A percentile compares a stretch with the other conserved stretches of the same genome.
Evolutionary conservation across 208 protist genomes (phyloP).

Genomic region (Leptomonas seymouri): DNA sequence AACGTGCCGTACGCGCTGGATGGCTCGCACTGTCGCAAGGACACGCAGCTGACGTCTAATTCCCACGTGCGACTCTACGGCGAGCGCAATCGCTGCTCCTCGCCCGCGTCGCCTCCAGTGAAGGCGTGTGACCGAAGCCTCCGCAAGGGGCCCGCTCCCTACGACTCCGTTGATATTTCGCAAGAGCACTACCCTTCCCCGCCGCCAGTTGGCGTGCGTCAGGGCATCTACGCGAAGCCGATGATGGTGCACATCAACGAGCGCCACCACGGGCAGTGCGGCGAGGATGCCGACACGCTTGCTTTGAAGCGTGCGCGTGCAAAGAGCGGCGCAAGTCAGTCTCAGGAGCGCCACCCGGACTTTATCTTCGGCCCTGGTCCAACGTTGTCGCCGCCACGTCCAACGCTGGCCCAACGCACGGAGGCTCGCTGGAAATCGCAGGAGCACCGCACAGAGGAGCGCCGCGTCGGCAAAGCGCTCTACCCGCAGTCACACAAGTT

Average conservation of each 20-base stretch:
- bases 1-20: constrained; percentile 64
- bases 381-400: constrained; percentile 18
- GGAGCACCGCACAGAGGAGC: constrained; percentile 35
- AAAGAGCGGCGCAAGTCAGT: constrained; percentile 31
- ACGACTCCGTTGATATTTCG: constrained; percentile 48
- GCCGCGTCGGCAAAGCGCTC: constrained; percentile 61
- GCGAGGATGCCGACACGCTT: constrained; percentile 47
- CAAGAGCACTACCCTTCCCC: constrained; percentile 64
- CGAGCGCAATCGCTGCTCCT: constrained; percentile 40
- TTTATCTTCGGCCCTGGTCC: constrained; percentile 52
- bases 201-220: constrained; percentile 57
- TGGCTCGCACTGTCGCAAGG: constrained; percentile 38
- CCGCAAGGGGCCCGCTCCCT: constrained; percentile 38
- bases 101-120: constrained; percentile 15
- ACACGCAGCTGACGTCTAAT: constrained; percentile 29
- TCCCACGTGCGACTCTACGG: constrained; percentile 39
- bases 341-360: constrained; percentile 31
- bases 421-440: constrained; percentile 56
- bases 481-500: constrained; percentile 47
- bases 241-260: constrained; percentile 39
- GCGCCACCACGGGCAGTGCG: constrained; percentile 21
- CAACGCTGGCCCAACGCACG: constrained; percentile 43
- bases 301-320: constrained; percentile 54
- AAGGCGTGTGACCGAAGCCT: constrained; percentile 34
- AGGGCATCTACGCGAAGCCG: constrained; percentile 34